phyloP scores from a whole-genome alignment of 352 stramenopile genomes.

The Globisporangium emineosum region DNA sequence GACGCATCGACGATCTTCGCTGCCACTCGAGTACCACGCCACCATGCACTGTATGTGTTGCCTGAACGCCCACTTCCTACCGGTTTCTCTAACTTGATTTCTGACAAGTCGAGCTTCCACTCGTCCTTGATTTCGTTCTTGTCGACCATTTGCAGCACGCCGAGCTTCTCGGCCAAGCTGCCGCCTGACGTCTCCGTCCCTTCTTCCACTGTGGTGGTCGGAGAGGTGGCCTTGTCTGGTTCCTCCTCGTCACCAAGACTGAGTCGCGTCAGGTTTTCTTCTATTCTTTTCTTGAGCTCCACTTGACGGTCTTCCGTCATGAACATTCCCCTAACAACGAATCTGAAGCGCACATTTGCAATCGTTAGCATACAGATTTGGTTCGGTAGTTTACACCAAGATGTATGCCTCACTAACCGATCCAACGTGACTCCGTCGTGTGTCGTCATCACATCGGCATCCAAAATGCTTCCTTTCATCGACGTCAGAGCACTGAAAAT shows the following conservation, averaged over 20 bases:
- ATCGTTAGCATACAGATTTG: neutral
- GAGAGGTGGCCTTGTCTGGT: slow-evolving; percentile 10
- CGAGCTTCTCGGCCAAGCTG: slow-evolving; percentile 65
- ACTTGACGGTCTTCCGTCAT: slow-evolving; percentile 75
- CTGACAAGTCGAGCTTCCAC: slow-evolving; percentile 72
- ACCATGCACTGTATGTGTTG: slow-evolving; percentile 77
- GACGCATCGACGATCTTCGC: slow-evolving; percentile 80
- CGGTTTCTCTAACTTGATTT: slow-evolving; percentile 68
- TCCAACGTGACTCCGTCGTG: slow-evolving; percentile 75
- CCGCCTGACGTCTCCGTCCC: slow-evolving; percentile 28
- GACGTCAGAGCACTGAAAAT: slow-evolving; percentile 50
- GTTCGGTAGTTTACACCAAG: too few relatives aligned
- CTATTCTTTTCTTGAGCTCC: slow-evolving; percentile 65
- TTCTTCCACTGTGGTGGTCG: neutral
- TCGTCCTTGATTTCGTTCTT: slow-evolving; percentile 85
- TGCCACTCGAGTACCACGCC: slow-evolving; percentile 75
- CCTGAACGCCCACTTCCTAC: slow-evolving; percentile 73
- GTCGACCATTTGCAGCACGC: slow-evolving; percentile 77
- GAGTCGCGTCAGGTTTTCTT: slow-evolving; percentile 69
- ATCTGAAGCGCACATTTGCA: slow-evolving; percentile 28
- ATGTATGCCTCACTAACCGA: slow-evolving; percentile 21
- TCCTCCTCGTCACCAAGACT: slow-evolving; percentile 48
- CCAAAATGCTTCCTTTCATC: slow-evolving; percentile 85
- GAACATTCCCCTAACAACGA: slow-evolving; percentile 80
- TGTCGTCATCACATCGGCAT: slow-evolving; percentile 86